These are phyloP conservation scores for Barbatosphaeria neglecta DNA, from an alignment of 495 filamentous ascomycete species.

Conservation along the genomic window DNA sequence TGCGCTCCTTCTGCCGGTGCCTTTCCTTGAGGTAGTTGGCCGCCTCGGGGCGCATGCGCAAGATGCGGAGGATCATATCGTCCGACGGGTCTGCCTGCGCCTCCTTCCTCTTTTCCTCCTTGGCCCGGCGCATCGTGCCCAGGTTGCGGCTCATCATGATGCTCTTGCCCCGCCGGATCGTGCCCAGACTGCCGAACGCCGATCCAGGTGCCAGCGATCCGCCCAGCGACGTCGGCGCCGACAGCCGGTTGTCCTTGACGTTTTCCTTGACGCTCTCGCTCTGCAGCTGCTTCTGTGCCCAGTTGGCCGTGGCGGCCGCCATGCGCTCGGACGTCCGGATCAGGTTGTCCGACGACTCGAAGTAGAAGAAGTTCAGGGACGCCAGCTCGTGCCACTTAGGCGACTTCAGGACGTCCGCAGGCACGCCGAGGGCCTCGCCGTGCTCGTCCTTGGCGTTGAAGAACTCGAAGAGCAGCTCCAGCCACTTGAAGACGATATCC, in stretches of 20 bases:
- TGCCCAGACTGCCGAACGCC: conserved; percentile 60
- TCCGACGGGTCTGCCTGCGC: conserved; percentile 94
- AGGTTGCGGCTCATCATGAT: conserved; percentile 93
- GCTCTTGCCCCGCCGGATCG: conserved; percentile 71
- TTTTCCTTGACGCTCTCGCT: conserved; percentile 21
- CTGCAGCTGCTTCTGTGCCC: conserved; percentile 52
- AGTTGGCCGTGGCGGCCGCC: conserved; percentile 76
- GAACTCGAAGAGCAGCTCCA: conserved; percentile 84
- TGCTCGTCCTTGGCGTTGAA: conserved; percentile 89
- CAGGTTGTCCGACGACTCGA: conserved; percentile 81
- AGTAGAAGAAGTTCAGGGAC: conserved; percentile 96
- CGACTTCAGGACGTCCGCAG: conserved; percentile 81
- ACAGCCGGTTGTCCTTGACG: conserved; percentile 52
- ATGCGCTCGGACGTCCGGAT: conserved; percentile 90
- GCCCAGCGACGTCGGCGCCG: conserved; percentile 54
- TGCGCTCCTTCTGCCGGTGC: conserved; percentile 84
- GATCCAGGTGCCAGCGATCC: conserved; percentile 24
- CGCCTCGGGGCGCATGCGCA: conserved; percentile 96
- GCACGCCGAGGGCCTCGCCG: conserved; percentile 77
- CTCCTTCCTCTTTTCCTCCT: conserved; percentile 90
- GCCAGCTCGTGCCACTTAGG: conserved; percentile 98
- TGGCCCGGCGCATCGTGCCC: conserved; percentile 89
- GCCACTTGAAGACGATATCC: conserved; percentile 92
- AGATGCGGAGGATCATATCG: conserved; percentile 93
- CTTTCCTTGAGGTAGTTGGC: conserved; percentile 78